phyloP scores from a whole-genome alignment of 768 basidiomycete genomes.

The Boletus reticulatus region DNA sequence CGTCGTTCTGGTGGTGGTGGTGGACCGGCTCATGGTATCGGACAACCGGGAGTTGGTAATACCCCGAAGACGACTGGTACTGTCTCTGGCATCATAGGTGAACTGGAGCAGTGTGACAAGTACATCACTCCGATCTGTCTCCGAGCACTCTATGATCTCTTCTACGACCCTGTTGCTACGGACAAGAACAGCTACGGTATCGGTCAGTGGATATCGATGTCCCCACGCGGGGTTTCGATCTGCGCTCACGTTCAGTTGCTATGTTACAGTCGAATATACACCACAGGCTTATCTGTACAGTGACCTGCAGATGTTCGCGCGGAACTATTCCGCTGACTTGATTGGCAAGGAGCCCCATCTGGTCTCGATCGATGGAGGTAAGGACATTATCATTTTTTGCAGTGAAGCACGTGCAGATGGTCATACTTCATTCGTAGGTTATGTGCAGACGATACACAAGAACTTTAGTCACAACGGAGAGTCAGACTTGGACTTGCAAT shows the following conservation, averaged over 20 bases:
- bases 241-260: not conserved
- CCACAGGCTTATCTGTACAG: conserved; percentile 30
- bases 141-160: conserved; percentile 24
- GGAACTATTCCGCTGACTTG: conserved; percentile 16
- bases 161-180: conserved; percentile 23
- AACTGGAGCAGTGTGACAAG: conserved; percentile 21
- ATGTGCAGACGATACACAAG: conserved; percentile 20
- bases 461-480: conserved; percentile 26
- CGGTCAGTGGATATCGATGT: conserved; percentile 11
- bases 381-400: not conserved
- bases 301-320: conserved; percentile 35
- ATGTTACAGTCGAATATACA: conserved; percentile 31
- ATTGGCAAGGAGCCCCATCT: conserved; percentile 27
- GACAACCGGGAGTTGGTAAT: conserved; percentile 11
- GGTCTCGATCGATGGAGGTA: conserved; percentile 38
- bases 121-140: conserved; percentile 33
- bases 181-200: conserved; percentile 34
- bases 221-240: not conserved
- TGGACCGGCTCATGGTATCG: conserved; percentile 13
- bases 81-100: conserved; percentile 7
- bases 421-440: conserved; percentile 15
- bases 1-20: conserved; percentile 14
- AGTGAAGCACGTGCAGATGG: not conserved
- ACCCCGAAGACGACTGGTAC: conserved; percentile 16
- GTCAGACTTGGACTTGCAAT: conserved; percentile 33